phyloP scores from a whole-genome alignment of 306 rosid genomes.

The Gillenia trifoliata region DNA sequence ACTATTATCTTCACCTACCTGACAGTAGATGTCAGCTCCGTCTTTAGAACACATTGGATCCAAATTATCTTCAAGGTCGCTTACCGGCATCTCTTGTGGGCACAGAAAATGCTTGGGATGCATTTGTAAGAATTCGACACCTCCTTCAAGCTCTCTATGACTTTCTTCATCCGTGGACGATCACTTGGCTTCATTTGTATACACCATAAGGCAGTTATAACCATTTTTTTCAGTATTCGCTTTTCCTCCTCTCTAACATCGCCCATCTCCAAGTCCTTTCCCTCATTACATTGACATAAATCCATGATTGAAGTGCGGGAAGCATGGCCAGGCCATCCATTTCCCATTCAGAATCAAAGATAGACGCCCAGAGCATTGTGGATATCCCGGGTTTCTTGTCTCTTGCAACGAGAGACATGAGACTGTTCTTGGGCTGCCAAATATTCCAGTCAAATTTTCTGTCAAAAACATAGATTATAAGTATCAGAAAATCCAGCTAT shows the following conservation, averaged over 20 bases:
- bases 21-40: background rate
- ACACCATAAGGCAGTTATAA: conserved; percentile 4
- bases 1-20: too few relatives aligned
- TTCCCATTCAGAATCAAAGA: conserved; percentile 36
- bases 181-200: conserved; percentile 7
- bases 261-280: background rate
- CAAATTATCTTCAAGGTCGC: background rate
- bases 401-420: conserved; percentile 14
- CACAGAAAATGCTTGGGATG: background rate
- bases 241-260: background rate
- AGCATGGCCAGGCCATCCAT: conserved; percentile 2
- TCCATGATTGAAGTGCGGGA: conserved; percentile 13
- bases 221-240: background rate
- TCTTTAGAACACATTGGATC: background rate
- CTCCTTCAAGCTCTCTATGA: background rate
- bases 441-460: conserved; percentile 11
- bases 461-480: conserved; percentile 27
- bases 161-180: conserved; percentile 6
- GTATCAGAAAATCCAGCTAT: conserved; percentile 16
- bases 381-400: conserved; percentile 33
- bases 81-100: background rate
- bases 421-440: conserved; percentile 25
- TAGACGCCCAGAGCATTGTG: conserved; percentile 2
- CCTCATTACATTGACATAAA: background rate
- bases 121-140: background rate